phyloP scores from a whole-genome alignment of 768 basidiomycete species.

The Harrya chromipes region DNA sequence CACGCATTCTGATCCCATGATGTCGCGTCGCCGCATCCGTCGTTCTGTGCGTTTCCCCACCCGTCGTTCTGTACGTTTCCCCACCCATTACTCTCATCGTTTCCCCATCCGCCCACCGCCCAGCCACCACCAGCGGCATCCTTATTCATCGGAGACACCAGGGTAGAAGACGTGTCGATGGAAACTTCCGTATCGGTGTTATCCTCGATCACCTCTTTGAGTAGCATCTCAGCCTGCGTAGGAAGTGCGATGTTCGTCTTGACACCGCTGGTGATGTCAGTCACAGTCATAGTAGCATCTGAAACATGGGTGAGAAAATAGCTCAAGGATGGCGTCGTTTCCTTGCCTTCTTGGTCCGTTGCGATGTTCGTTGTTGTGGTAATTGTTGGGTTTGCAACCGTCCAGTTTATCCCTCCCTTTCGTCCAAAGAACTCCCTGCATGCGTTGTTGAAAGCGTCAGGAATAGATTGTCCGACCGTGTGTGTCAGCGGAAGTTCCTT shows the following conservation, averaged over 20 bases:
- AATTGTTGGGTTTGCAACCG: conserved; percentile 8
- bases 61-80: background rate
- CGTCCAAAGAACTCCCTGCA: conserved; percentile 50
- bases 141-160: background rate
- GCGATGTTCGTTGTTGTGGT: background rate
- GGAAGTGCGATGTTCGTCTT: conserved; percentile 20
- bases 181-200: conserved; percentile 22
- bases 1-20: conserved; percentile 13
- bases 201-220: conserved; percentile 30
- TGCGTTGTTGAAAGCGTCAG: conserved; percentile 46
- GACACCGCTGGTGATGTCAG: conserved; percentile 13
- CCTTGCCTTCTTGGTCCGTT: conserved; percentile 8
- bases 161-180: background rate
- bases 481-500: conserved; percentile 43
- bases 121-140: background rate
- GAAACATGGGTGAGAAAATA: conserved; percentile 4
- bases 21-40: conserved; percentile 12
- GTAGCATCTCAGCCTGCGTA: conserved; percentile 17
- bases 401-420: conserved; percentile 40
- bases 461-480: conserved; percentile 37
- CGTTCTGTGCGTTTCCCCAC: conserved; percentile 3
- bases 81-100: conserved; percentile 8
- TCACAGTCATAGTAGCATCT: conserved; percentile 19
- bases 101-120: conserved; percentile 2
- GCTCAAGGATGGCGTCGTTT: background rate